Evolutionary conservation across 495 filamentous ascomycete genomes (phyloP).

Genomic region (Penicillium longicatenatum): DNA sequence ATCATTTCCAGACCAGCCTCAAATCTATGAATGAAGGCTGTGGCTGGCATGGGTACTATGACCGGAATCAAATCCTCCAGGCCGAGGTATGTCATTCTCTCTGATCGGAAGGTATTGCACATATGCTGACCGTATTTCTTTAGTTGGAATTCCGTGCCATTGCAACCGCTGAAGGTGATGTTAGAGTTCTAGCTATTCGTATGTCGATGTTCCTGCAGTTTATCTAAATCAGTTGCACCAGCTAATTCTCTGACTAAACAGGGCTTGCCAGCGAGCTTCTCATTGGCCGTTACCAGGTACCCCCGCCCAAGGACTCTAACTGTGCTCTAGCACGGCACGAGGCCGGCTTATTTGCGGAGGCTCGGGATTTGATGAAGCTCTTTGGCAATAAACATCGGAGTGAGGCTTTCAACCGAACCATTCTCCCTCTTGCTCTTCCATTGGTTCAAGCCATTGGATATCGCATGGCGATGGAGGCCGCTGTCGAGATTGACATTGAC

Average conservation of each 20-base stretch:
- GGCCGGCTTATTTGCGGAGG: slow-evolving; percentile 26
- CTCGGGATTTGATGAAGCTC: slow-evolving; percentile 11
- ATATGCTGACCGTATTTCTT: background rate
- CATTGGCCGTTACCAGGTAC: slow-evolving; percentile 34
- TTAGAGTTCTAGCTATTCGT: slow-evolving; percentile 32
- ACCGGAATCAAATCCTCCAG: slow-evolving; percentile 28
- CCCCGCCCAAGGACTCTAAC: slow-evolving; percentile 21
- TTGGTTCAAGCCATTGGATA: slow-evolving; percentile 36
- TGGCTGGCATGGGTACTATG: slow-evolving; percentile 35
- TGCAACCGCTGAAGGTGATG: slow-evolving; percentile 36
- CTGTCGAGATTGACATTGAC: slow-evolving; percentile 24
- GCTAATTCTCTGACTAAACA: background rate
- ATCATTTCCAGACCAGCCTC: background rate
- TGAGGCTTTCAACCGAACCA: slow-evolving; percentile 26
- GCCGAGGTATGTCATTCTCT: background rate
- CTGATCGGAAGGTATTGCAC: background rate
- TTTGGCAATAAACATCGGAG: slow-evolving; percentile 22
- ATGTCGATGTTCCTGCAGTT: background rate
- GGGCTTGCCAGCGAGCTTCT: slow-evolving; percentile 38
- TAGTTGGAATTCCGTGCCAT: slow-evolving; percentile 22
- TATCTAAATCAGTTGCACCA: background rate
- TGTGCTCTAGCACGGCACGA: slow-evolving; percentile 33
- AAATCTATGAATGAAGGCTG: slow-evolving; percentile 24
- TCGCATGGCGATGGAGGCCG: slow-evolving; percentile 42
- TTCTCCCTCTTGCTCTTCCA: slow-evolving; percentile 30